phyloP scores from a whole-genome alignment of 768 basidiomycete species.

The Pleurotus salmoneostramineus region DNA sequence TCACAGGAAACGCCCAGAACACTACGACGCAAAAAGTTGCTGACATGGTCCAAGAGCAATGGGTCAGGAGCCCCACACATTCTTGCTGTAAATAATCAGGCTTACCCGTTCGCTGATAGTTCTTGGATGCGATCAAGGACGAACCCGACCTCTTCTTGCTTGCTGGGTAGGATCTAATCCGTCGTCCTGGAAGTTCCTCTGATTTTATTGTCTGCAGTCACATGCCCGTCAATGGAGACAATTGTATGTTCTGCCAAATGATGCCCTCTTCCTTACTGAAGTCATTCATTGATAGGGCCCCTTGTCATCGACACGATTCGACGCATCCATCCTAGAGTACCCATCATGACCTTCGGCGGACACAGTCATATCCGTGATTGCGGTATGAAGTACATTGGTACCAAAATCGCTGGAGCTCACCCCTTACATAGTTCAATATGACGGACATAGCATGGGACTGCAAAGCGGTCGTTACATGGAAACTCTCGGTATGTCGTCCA shows the following conservation, averaged over 20 bases:
- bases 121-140: slow-evolving; percentile 69
- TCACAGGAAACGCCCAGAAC: slow-evolving; percentile 62
- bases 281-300: slow-evolving; percentile 44
- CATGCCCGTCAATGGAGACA: slow-evolving; percentile 73
- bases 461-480: slow-evolving; percentile 91
- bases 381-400: slow-evolving; percentile 18
- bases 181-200: background rate
- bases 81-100: background rate
- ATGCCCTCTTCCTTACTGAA: background rate
- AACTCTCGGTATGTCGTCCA: slow-evolving; percentile 61
- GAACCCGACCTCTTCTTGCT: slow-evolving; percentile 82
- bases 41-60: slow-evolving; percentile 74
- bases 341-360: slow-evolving; percentile 81
- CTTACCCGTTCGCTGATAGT: slow-evolving; percentile 35
- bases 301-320: slow-evolving; percentile 71
- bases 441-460: slow-evolving; percentile 70
- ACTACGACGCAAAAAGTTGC: slow-evolving; percentile 74
- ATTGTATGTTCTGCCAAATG: too few relatives aligned
- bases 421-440: slow-evolving; percentile 45
- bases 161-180: slow-evolving; percentile 51
- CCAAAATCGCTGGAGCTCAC: background rate
- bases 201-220: slow-evolving; percentile 43
- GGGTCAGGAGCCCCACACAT: slow-evolving; percentile 38
- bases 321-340: slow-evolving; percentile 61
- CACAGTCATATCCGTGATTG: slow-evolving; percentile 83